phyloP scores from a whole-genome alignment of 2,329 filamentous ascomycete species.

The Leptographium lundbergii region DNA sequence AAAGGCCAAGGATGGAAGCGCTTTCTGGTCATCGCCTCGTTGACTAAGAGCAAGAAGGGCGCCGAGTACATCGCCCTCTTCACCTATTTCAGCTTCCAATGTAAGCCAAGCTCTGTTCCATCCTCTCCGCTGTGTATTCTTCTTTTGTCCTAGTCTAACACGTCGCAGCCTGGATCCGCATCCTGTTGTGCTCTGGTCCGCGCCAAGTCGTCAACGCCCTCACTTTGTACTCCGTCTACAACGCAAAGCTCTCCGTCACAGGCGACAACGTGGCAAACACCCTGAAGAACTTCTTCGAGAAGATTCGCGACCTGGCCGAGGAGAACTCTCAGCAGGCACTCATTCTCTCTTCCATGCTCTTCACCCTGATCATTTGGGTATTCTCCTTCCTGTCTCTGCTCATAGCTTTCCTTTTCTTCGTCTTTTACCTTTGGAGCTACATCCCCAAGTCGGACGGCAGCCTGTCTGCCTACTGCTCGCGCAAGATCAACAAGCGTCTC shows the following conservation, averaged over 20 bases:
- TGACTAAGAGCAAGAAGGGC: constrained; percentile 86
- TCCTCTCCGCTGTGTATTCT: not conserved
- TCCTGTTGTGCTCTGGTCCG: constrained; percentile 82
- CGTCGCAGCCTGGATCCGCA: constrained; percentile 65
- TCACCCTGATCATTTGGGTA: constrained; percentile 81
- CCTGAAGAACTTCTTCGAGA: constrained; percentile 68
- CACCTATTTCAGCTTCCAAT: constrained; percentile 67
- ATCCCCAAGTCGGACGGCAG: constrained; percentile 73
- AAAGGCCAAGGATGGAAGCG: constrained; percentile 70
- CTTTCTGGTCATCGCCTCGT: constrained; percentile 82
- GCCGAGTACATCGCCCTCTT: constrained; percentile 84
- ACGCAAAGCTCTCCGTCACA: constrained; percentile 55
- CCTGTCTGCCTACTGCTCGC: constrained; percentile 73
- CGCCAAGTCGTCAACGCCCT: constrained; percentile 84
- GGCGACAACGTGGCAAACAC: constrained; percentile 43
- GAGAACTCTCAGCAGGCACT: constrained; percentile 67
- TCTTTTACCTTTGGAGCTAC: constrained; percentile 86
- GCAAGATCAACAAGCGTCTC: constrained; percentile 79
- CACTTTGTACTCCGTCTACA: constrained; percentile 75
- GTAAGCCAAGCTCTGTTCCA: constrained; percentile 25
- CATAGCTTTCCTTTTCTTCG: constrained; percentile 64
- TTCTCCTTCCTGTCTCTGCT: constrained; percentile 66
- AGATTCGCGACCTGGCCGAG: constrained; percentile 60
- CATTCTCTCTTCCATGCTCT: constrained; percentile 82
- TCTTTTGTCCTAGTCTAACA: not conserved